Base-by-base conservation (phyloP, 495 filamentous ascomycete genomes). In the Aspergillus biplanus region DNA sequence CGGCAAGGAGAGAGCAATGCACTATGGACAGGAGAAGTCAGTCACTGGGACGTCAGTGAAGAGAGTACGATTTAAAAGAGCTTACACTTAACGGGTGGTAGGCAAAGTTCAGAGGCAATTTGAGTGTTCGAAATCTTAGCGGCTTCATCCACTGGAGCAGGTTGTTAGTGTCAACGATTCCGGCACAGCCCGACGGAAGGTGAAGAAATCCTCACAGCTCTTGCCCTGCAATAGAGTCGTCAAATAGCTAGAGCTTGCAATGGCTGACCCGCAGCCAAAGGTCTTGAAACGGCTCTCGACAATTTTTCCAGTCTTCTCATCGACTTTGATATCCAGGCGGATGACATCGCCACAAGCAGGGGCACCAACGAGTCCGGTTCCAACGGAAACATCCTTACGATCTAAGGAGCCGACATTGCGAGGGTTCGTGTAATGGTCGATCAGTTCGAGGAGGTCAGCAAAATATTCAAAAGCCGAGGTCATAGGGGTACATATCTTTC, bases 1-100 rank as follows among this genome's bases (percentile, higher is more conserved):
- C 96, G 32, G 96, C 96, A 62, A 99, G 88, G 91, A 99, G 97
- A 61, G 93, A 97, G 85, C 96, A 99, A 79, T 99, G 96, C 33
- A 97, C 57, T 61, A 21, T 49, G 16, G n/a, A 63, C 3, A 15
- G 7, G 46, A 35, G 27, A 32, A 52, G 47, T 11, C 13, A 60
- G 33, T 49, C 32, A 50, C 42, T n/a, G 13, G 21, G 48, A 52
- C 56, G 12, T 1, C 27, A 35, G 6, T 49, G 3, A 18, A 42
- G 0, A 64, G 52, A 59, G 6, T 46, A 33, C 3, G 44, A 44
- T 21, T 11, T 21, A 12, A 27, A 44, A 53, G 39, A 32, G 88
- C 88, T 78, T 79, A 93, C 90, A 76, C 79, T 99, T 99, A 53
- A 99, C 95, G 46, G 95, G 95, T 13, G 95, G 95, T 87, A 58